Evolutionary conservation across 495 filamentous ascomycete genomes (phyloP), one percentile per base, ranked within the genome.

Genomic region (Talaromyces wortmannii): DNA sequence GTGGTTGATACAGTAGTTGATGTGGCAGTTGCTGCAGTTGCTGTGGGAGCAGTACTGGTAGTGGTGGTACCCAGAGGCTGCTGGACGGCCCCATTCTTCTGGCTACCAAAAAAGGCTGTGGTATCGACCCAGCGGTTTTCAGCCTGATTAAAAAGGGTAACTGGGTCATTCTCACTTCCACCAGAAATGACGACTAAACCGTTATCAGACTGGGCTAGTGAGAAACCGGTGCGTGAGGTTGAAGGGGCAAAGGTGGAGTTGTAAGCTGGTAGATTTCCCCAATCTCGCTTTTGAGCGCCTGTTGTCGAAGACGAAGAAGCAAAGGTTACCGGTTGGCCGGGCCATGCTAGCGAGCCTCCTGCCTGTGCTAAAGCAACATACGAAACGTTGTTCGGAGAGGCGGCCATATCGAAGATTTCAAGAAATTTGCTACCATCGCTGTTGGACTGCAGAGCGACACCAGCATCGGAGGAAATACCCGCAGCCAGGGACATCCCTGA

Each of bases 351-450:
- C 10, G 65, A 61, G 18, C 72, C 69, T 70, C 74, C 59, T 59
- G 84, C 57, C 55, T 71, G 64, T 59, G 84, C 58, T 12, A 95
- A 61, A 7, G 85, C 78, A 5, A 82, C 77, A 50, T 85, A 83
- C 16, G 81, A 80, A 45, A 97, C 88, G 7, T 73, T 63, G 65
- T 96, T 94, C n/a, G 95, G 92, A 3, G 82, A 84, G 10, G 74
- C 74, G 11, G 73, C 79, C 78, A 92, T 82, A 63, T 96, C 83
- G 65, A 91, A 97, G 1, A 81, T 81, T 58, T 91, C 81, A 11
- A 97, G 73, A n/a, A 90, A 76, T 64, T 91, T 94, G 68, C 87
- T 91, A 5, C 84, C 89, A 63, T 95, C 88, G 43, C 84, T 80
- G 7, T 83, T 85, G 50, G 74, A 72, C 16, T 95, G 66, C 12